Percentiles rank a stretch among this genome's conserved stretches.
These are phyloP conservation scores for Gaeumannomyces sp. DNA, from an alignment of 2,329 filamentous ascomycete genomes.

Conservation along the genomic window DNA sequence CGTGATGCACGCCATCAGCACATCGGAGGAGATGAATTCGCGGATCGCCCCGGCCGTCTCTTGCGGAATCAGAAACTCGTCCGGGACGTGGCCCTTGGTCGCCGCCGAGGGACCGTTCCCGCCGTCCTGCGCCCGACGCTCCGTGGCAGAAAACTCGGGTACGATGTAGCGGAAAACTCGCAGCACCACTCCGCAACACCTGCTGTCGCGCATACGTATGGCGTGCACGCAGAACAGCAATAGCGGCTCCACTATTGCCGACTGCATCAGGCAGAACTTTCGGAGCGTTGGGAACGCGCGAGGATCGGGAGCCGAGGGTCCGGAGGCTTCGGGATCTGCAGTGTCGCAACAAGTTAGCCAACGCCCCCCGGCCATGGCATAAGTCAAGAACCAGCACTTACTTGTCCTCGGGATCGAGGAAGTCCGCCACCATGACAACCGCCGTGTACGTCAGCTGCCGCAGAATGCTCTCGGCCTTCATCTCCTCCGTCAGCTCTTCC, in stretches of 20 bases:
- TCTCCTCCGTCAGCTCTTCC: slow-evolving; percentile 85
- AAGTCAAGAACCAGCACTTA: slow-evolving; percentile 30
- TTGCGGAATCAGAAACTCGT: slow-evolving; percentile 38
- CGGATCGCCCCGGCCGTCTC: slow-evolving; percentile 63
- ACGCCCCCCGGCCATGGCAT: background rate
- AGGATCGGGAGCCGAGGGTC: slow-evolving; percentile 21
- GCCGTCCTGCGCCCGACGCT: background rate
- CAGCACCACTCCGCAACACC: slow-evolving; percentile 80
- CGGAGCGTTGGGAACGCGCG: slow-evolving; percentile 55
- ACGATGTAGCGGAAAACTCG: slow-evolving; percentile 82
- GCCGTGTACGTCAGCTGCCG: slow-evolving; percentile 88
- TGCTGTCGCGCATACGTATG: slow-evolving; percentile 81
- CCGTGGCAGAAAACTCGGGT: slow-evolving; percentile 58
- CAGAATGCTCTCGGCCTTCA: slow-evolving; percentile 95
- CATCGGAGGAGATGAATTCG: slow-evolving; percentile 83
- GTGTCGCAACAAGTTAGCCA: background rate
- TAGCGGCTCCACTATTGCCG: slow-evolving; percentile 76
- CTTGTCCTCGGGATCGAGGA: slow-evolving; percentile 70
- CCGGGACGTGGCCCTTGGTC: slow-evolving; percentile 11
- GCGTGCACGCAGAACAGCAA: slow-evolving; percentile 88
- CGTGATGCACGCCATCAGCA: slow-evolving; percentile 82
- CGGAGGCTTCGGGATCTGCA: slow-evolving; percentile 13
- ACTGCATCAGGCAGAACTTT: slow-evolving; percentile 74
- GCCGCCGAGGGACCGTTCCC: background rate
- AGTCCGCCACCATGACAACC: slow-evolving; percentile 83